A percentile compares a stretch with the other conserved stretches of the same genome.
phyloP scores from a whole-genome alignment of 257 asterid genomes.

The Capsicum rhomboideum region DNA sequence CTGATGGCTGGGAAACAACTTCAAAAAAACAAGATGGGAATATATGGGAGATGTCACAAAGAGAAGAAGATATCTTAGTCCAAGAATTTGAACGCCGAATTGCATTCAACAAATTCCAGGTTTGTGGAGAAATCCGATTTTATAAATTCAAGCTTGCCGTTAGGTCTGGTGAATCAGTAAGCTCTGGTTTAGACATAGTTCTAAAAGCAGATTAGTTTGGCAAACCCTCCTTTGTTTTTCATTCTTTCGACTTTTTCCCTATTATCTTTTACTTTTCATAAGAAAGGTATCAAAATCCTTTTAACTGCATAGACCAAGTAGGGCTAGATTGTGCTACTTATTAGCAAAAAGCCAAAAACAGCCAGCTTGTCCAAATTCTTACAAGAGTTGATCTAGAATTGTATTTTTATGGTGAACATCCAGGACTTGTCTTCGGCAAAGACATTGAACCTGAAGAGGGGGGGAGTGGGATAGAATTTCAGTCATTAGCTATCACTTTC shows the following conservation, averaged over 20 bases:
- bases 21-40: slow-evolving; percentile 61
- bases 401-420: background rate
- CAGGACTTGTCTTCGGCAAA: background rate
- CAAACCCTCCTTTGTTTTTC: background rate
- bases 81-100: slow-evolving; percentile 96
- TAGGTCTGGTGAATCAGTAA: background rate
- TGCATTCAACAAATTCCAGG: slow-evolving; percentile 92
- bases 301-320: background rate
- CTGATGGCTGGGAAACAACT: slow-evolving; percentile 93
- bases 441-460: background rate
- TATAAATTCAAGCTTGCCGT: background rate
- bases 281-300: background rate
- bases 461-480: background rate
- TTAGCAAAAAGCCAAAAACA: background rate
- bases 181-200: background rate
- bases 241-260: background rate
- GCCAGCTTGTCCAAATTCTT: background rate
- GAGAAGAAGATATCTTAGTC: slow-evolving; percentile 90
- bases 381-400: background rate
- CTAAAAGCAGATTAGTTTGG: background rate
- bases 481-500: background rate
- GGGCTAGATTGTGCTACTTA: background rate
- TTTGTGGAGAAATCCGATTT: slow-evolving; percentile 8
- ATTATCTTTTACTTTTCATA: background rate
- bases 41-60: slow-evolving; percentile 90